A percentile compares a stretch with the other conserved stretches of the same genome.
Evolutionary conservation across 75 land plant species (phyloP).

Genomic region (Selaginella tamariscina): DNA sequence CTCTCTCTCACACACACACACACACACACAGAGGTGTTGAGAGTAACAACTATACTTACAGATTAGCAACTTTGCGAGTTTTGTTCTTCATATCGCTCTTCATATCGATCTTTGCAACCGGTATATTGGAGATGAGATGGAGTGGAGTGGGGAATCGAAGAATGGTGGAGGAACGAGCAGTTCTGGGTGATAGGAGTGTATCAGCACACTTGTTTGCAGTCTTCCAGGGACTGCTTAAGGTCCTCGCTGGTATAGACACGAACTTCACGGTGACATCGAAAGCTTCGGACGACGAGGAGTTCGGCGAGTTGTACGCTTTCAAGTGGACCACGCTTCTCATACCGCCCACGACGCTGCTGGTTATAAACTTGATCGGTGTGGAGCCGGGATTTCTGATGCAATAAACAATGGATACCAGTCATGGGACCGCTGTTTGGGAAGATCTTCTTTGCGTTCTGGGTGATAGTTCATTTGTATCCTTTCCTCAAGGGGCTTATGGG

Average conservation of each 20-base stretch:
- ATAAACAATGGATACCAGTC: slow-evolving; percentile 57
- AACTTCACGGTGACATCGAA: slow-evolving; percentile 69
- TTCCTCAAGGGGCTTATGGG: slow-evolving; percentile 91
- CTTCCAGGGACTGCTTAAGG: slow-evolving; percentile 69
- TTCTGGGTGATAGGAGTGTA: slow-evolving; percentile 77
- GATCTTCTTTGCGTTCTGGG: slow-evolving; percentile 74
- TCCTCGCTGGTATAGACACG: slow-evolving; percentile 60
- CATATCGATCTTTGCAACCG: slow-evolving; percentile 55
- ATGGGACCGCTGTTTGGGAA: slow-evolving; percentile 68
- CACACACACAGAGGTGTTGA: too few relatives aligned
- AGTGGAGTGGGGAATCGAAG: slow-evolving; percentile 61
- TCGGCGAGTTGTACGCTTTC: slow-evolving; percentile 57
- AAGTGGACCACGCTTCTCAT: slow-evolving; percentile 61
- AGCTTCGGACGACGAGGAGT: slow-evolving; percentile 49
- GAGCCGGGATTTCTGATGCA: slow-evolving; percentile 55
- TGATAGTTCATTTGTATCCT: slow-evolving; percentile 74
- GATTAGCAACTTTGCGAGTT: slow-evolving; percentile 87
- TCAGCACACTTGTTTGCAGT: slow-evolving; percentile 69
- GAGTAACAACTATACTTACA: too few relatives aligned
- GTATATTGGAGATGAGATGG: background rate
- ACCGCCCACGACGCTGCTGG: slow-evolving; percentile 47
- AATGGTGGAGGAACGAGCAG: slow-evolving; percentile 84
- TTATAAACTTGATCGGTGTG: slow-evolving; percentile 60
- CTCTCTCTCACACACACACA: too few relatives aligned
- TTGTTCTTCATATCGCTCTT: slow-evolving; percentile 87